Evolutionary conservation across 176 grass and related monocot genomes (phyloP).

Genomic region (Bothriochloa decipiens): DNA sequence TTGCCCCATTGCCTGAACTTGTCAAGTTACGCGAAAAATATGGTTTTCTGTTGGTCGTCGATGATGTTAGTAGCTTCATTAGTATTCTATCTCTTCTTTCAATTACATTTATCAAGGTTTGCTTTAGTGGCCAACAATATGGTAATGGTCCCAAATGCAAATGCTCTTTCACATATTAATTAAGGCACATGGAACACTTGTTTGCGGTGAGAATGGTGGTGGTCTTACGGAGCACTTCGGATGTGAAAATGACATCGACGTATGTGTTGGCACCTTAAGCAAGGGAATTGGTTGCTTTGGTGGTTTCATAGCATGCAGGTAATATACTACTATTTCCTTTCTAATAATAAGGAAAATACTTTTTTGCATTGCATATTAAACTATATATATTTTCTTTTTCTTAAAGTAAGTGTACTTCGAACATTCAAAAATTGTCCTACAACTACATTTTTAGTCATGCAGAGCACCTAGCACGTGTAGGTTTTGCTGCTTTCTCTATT

Average conservation of each 20-base stretch:
- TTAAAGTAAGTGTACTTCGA: too few relatives aligned
- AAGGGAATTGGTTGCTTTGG: constrained; percentile 78
- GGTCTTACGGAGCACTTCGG: constrained; percentile 40
- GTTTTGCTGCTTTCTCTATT: too few relatives aligned
- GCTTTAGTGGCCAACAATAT: background rate
- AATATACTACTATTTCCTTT: constrained; percentile 6
- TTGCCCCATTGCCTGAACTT: constrained; percentile 71
- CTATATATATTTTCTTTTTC: too few relatives aligned
- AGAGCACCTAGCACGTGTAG: too few relatives aligned
- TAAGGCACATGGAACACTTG: constrained; percentile 84
- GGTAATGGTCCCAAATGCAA: background rate
- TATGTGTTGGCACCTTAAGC: constrained; percentile 78
- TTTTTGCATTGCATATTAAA: too few relatives aligned
- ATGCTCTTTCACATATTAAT: too few relatives aligned
- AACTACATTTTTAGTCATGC: too few relatives aligned
- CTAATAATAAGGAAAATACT: too few relatives aligned
- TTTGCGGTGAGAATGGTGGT: constrained; percentile 85
- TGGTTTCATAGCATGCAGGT: constrained; percentile 91
- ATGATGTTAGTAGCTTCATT: constrained; percentile 59
- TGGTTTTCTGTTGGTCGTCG: constrained; percentile 79
- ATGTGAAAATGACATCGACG: constrained; percentile 81
- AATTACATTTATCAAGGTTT: background rate
- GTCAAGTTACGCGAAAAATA: constrained; percentile 67
- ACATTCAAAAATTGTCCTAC: too few relatives aligned
- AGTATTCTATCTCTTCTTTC: background rate